Base-by-base conservation (phyloP, 1,284 basidiomycete genomes). In the Rugosomyces carneus region DNA sequence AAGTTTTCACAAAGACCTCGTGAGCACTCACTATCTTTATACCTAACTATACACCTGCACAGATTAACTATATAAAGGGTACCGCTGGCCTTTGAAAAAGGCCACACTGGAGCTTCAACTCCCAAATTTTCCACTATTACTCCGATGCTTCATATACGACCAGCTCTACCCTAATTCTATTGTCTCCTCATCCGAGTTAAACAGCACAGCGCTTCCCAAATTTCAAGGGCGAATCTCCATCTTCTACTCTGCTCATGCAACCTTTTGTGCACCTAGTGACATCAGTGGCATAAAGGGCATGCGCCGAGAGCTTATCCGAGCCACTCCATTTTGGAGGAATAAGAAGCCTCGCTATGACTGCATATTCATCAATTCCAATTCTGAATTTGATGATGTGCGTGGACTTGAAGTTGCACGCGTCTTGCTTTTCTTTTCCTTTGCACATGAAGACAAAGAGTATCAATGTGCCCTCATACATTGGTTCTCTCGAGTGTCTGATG, bases 391-490 rank as follows among this genome's bases (percentile, higher is more conserved):
- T 5, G 44, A 37, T 11, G 38, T 50, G 27, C 36, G n/a, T 7
- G 48, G 48, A n/a, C 45, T 49, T 42, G 36, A 23, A 0, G 13
- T 53, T 16, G 55, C 29, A 5, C 50, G 48, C 6, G 53, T 53
- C 23, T 27, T 47, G 8, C 42, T 49, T 21, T 55, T 57, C 42
- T 53, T 57, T 27, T 53, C 50, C 4, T 50, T 59, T 36, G 26
- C 10, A 4, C 44, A 40, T 26, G 20, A 44, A 6, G 37, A 19
- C 5, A 34, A 39, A 0, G 15, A 31, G 7, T 49, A 48, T 44
- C 37, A 44, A 5, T 57, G 52, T 44, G 48, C 52, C 1, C 45
- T 54, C 9, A 43, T 61, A 1, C 42, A 50, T 9, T 60, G 60
- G 59, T 56, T 57, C 26, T 44, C 46, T 3, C 32, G 47, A 15